Percentiles rank a stretch among this genome's conserved stretches.
Conservation (phyloP, 441 rosid genomes). For the Adansonia rubrostipa region DNA sequence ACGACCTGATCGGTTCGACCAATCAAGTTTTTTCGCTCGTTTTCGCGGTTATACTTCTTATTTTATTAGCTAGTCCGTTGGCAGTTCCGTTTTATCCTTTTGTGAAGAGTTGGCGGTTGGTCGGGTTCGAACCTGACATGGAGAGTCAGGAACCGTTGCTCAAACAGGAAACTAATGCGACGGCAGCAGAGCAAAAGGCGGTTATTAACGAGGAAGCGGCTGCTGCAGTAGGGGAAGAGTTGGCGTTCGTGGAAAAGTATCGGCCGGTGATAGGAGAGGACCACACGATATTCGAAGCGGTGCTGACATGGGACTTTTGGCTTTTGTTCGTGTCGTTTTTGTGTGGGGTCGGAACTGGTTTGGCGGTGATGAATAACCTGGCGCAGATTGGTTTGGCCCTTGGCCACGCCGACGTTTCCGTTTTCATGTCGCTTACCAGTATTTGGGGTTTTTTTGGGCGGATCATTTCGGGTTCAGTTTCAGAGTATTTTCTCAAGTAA, state of each 20-base stretch:
- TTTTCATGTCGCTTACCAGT: conserved; percentile 79
- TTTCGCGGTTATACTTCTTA: conserved; percentile 48
- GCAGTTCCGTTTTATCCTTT: conserved; percentile 53
- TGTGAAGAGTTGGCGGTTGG: conserved; percentile 35
- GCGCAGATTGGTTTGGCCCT: conserved; percentile 90
- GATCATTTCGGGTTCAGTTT: conserved; percentile 73
- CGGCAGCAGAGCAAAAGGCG: not conserved
- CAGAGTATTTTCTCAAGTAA: conserved; percentile 83
- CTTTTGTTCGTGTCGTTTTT: conserved; percentile 75
- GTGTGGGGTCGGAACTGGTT: conserved; percentile 89
- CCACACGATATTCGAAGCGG: conserved; percentile 70
- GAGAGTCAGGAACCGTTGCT: conserved; percentile 60
- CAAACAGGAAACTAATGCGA: conserved; percentile 24
- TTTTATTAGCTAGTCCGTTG: conserved; percentile 64
- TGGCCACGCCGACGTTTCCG: conserved; percentile 81
- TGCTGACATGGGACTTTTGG: conserved; percentile 80
- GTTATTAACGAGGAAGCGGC: conserved; percentile 8
- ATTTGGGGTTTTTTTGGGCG: conserved; percentile 95
- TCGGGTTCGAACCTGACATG: conserved; percentile 38
- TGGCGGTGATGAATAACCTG: conserved; percentile 89
- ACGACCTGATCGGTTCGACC: conserved; percentile 48
- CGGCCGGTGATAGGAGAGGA: conserved; percentile 79
- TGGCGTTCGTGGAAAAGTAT: conserved; percentile 35
- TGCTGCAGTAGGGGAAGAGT: not conserved
- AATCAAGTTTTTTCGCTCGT: conserved; percentile 39